A percentile compares a stretch with the other conserved stretches of the same genome.
Evolutionary conservation across 352 stramenopile genomes (phyloP).

Genomic region (Pythium grandisporangium): DNA sequence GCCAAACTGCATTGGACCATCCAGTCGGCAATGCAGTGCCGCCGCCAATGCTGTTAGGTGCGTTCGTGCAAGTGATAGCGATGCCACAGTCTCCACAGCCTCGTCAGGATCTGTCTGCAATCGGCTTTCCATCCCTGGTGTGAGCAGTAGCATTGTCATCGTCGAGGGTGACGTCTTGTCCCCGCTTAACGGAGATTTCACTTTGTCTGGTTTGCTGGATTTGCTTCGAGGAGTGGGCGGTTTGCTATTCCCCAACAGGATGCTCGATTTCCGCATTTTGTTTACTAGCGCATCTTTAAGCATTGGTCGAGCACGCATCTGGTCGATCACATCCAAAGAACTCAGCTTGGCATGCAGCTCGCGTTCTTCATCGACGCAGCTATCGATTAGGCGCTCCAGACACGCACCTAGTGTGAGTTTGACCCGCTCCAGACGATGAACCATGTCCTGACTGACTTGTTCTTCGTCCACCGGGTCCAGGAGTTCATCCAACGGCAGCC

Average conservation of each 20-base stretch:
- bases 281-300: no score
- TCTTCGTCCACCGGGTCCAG: conserved; percentile 19
- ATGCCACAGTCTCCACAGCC: neutral
- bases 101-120: conserved; percentile 6
- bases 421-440: conserved; percentile 16
- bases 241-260: no score
- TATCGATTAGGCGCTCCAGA: conserved; percentile 21
- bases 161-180: no score
- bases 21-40: neutral
- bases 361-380: conserved; percentile 7
- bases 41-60: conserved; percentile 2
- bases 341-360: conserved; percentile 11
- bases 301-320: no score
- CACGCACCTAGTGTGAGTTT: conserved; percentile 11
- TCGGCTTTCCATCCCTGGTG: conserved; percentile 11
- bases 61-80: neutral
- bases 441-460: conserved; percentile 9
- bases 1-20: neutral
- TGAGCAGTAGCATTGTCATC: conserved; percentile 12
- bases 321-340: conserved; percentile 10
- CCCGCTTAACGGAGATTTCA: neutral
- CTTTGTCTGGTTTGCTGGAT: neutral
- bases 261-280: no score
- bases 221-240: no score
- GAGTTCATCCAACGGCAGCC: conserved; percentile 24